phyloP scores from a whole-genome alignment of 495 filamentous ascomycete species.

The Tirmania nivea region DNA sequence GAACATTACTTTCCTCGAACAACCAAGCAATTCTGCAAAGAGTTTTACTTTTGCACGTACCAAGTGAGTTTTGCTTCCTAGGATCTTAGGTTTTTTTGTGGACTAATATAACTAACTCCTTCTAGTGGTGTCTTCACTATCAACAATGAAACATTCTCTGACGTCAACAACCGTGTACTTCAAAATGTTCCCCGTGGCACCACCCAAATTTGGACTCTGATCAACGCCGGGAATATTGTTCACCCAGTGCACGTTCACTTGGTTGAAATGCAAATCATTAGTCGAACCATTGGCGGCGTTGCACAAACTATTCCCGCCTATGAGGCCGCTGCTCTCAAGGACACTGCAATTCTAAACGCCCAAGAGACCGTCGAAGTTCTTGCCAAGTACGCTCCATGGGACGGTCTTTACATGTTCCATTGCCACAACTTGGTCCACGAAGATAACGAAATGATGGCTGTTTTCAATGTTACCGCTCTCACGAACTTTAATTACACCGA shows the following conservation, averaged over 20 bases:
- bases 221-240: slow-evolving; percentile 25
- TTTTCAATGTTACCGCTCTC: slow-evolving; percentile 33
- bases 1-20: slow-evolving; percentile 20
- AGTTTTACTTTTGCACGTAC: slow-evolving; percentile 26
- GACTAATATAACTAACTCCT: slow-evolving; percentile 9
- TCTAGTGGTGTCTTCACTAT: slow-evolving; percentile 21
- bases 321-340: slow-evolving; percentile 30
- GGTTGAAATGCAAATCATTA: slow-evolving; percentile 33
- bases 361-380: slow-evolving; percentile 28
- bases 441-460: slow-evolving; percentile 40
- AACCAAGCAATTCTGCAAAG: slow-evolving; percentile 21
- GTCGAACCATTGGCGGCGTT: slow-evolving; percentile 23
- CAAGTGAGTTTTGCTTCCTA: neutral
- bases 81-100: neutral
- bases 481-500: slow-evolving; percentile 28
- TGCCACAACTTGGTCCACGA: slow-evolving; percentile 38
- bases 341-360: slow-evolving; percentile 28
- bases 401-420: slow-evolving; percentile 31
- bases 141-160: slow-evolving; percentile 30
- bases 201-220: slow-evolving; percentile 30
- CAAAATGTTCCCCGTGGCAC: slow-evolving; percentile 27
- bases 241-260: slow-evolving; percentile 39
- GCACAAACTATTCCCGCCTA: slow-evolving; percentile 23
- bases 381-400: slow-evolving; percentile 31
- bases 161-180: slow-evolving; percentile 31